Base-by-base conservation (phyloP, 1,284 basidiomycete genomes). In the Anthracocystis panici-leucophaei region DNA sequence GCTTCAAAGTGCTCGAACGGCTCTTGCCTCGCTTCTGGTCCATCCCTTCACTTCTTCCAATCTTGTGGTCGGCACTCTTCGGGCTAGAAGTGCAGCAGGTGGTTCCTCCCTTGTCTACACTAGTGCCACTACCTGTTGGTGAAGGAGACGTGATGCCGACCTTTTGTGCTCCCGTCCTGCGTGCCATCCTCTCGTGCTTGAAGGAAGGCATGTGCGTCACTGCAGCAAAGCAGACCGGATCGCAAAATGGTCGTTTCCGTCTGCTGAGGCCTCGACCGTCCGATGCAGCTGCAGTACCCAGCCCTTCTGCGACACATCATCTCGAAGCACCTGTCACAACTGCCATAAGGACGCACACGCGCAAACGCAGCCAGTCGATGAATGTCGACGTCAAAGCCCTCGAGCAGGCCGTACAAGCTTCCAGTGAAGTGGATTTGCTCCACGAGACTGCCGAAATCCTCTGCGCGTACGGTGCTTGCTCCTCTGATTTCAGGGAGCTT, bases 11-110 rank as follows among this genome's bases (percentile, higher is more conserved):
- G 4, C 90, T 94, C 31, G 89, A 88, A 57, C 87, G 93, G 18
- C 87, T 94, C 7, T 88, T 94, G 25, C 89, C 94, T 3, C 90
- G 91, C 7, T 89, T 91, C 20, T 88, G 88, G 27, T 91, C 92
- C 1, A 87, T 90, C 2, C 85, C 92, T 0, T 75, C 86, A 21
- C 87, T 91, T 5, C 89, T 16, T 87, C 88, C 27, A 88, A 90
- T 64, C 86, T 92, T 35, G 86, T 94, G 16, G 86, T 86, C 10
- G 85, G 93, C 40, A 87, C 92, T 49, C 86, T 88, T 25, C 86
- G 91, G 60, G 88, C 90, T 72, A 86, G 90, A 57, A 85, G 85
- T 40, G 83, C 87, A 55, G 49, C 51, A 49, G 18, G 87, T 54
- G 72, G 85, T 2, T 88, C 88, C 50, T 87, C 89, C 79, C 90